Conservation (phyloP, 2,329 filamentous ascomycete genomes). For the Ophiostoma populinum region DNA sequence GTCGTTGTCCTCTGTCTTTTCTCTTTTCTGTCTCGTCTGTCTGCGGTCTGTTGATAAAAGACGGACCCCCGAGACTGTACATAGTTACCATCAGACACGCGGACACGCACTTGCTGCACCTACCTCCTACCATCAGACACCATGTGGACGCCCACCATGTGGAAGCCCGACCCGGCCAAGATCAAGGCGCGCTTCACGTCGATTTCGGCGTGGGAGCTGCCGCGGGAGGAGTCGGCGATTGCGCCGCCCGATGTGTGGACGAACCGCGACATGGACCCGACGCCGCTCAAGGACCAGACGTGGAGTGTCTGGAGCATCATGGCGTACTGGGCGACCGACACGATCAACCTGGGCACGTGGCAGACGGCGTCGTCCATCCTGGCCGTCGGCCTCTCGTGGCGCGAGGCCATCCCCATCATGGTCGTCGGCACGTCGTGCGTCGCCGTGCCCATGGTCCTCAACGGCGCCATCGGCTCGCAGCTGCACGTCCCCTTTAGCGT, state of each 20-base stretch:
- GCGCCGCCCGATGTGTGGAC: constrained; percentile 17
- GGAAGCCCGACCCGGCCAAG: constrained; percentile 2
- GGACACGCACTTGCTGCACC: too few relatives aligned
- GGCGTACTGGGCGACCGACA: constrained; percentile 16
- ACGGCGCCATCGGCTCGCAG: constrained; percentile 28
- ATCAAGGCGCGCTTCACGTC: constrained; percentile 10
- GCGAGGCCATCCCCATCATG: constrained; percentile 32
- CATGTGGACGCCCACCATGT: constrained; percentile 10
- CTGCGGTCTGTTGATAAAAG: too few relatives aligned
- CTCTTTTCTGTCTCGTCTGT: too few relatives aligned
- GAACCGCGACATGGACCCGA: constrained; percentile 20
- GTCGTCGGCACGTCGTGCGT: constrained; percentile 43
- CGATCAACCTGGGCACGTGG: constrained; percentile 15
- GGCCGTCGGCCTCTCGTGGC: constrained; percentile 14
- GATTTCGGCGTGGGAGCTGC: constrained; percentile 15
- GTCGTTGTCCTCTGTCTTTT: too few relatives aligned
- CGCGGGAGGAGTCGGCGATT: constrained; percentile 17
- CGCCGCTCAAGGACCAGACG: constrained; percentile 20
- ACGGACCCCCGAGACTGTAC: too few relatives aligned
- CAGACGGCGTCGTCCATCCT: constrained; percentile 13
- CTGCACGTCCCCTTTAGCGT: constrained; percentile 32
- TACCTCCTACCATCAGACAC: not conserved
- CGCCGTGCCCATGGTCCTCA: constrained; percentile 32
- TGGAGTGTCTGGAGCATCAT: constrained; percentile 16
- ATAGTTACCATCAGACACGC: too few relatives aligned